Evolutionary conservation across 2,329 filamentous ascomycete species (phyloP), one percentile per base, ranked within the genome.

Genomic region (Fusarium xylarioides): DNA sequence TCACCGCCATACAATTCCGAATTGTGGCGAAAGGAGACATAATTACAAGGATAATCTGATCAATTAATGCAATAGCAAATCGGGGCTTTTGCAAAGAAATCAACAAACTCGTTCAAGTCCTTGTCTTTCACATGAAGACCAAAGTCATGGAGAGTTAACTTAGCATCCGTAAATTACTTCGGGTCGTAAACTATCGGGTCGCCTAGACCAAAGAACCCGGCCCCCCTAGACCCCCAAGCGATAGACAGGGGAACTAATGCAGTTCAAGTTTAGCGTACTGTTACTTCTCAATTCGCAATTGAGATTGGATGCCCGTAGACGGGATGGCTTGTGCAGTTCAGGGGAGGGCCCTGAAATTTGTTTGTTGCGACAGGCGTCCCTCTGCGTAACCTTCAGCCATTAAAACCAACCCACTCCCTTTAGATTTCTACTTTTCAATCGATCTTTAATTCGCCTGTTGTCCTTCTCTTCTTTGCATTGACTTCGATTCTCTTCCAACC

Each of bases 281-380:
- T 63, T 43, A 53, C 65, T 68, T 50, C 59, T 74, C 72, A 75
- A 76, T 76, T 74, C 70, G 54, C 66, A 60, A 65, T 71, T 76
- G 75, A 78, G 75, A 78, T 78, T 78, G 70, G 75, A 71, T 76
- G 70, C 55, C 59, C 66, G 32, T 32, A 58, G 66, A 59, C 66
- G 66, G 67, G 60, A 67, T 71, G 66, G 58, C 67, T 77, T 66
- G 71, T 66, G 70, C 73, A 77, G 57, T 74, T 54, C 75, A 77
- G 74, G 76, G 76, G 76, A 76, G 66, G 71, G 75, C 74, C 76
- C 70, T 77, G 76, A 78, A 78, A 77, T 77, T 78, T 78, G 74
- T 75, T 74, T 78, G 74, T 76, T 74, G 65, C 66, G 65, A 75
- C 63, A 77, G 66, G 67, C 64, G 66, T 74, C 64, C 61, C 71